phyloP scores from a whole-genome alignment of 768 basidiomycete genomes.

The Lactarius tabidus region DNA sequence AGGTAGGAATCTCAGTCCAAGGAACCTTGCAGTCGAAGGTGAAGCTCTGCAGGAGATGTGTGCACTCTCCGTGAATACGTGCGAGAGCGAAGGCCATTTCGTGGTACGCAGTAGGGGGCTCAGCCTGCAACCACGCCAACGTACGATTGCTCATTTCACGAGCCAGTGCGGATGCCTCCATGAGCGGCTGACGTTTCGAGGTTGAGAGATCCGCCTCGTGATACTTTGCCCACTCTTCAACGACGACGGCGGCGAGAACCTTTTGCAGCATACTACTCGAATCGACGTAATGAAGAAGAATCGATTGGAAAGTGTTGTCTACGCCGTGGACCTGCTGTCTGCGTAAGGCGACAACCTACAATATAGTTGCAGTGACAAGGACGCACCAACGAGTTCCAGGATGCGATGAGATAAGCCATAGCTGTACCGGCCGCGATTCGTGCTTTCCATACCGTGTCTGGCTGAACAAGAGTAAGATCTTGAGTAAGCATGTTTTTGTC shows the following conservation, averaged over 20 bases:
- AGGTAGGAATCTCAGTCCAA: conserved; percentile 67
- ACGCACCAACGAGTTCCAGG: conserved; percentile 63
- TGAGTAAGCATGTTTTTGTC: conserved; percentile 95
- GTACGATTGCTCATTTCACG: conserved; percentile 65
- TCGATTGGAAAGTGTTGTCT: conserved; percentile 68
- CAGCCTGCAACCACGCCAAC: conserved; percentile 67
- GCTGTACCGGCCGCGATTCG: conserved; percentile 76
- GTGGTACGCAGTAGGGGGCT: conserved; percentile 76
- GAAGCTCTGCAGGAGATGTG: conserved; percentile 77
- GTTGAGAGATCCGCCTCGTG: conserved; percentile 38
- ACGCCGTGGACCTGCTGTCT: conserved; percentile 37
- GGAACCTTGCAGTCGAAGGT: conserved; percentile 84
- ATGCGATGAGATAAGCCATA: conserved; percentile 61
- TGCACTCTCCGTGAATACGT: conserved; percentile 77
- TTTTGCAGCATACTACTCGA: conserved; percentile 92
- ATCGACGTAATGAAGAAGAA: conserved; percentile 73
- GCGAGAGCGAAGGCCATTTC: conserved; percentile 83
- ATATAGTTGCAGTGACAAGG: conserved; percentile 1
- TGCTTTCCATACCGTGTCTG: conserved; percentile 74
- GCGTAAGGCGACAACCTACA: conserved; percentile 6
- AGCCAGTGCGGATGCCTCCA: conserved; percentile 56
- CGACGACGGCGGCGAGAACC: conserved; percentile 75
- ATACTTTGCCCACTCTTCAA: conserved; percentile 87
- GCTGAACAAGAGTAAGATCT: conserved; percentile 76
- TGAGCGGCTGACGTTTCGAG: conserved; percentile 38